Conservation (phyloP, 192 early-diverging fungal genomes). For the Rhizophagus clarus region DNA sequence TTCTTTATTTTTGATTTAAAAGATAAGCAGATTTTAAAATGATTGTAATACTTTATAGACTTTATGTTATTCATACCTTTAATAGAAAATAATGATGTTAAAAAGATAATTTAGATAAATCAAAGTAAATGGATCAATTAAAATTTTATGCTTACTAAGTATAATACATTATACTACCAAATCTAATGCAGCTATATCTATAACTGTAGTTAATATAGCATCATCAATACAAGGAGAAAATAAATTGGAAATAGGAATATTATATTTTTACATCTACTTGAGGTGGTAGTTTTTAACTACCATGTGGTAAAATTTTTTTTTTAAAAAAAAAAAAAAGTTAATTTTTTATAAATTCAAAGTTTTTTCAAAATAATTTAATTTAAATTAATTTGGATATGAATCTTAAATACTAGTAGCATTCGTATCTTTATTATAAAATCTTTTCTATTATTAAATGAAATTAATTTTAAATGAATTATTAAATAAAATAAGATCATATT, state of each 20-base stretch:
- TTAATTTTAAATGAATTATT: too few relatives aligned
- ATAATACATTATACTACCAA: slow-evolving; percentile 26
- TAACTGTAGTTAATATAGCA: slow-evolving; percentile 30
- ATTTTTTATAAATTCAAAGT: neutral
- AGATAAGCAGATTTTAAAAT: neutral
- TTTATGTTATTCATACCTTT: slow-evolving; percentile 31
- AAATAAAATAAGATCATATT: too few relatives aligned
- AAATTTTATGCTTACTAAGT: slow-evolving; percentile 6
- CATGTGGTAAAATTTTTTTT: neutral
- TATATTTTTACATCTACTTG: too few relatives aligned
- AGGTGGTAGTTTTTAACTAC: neutral
- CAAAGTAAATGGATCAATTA: neutral
- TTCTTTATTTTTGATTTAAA: neutral
- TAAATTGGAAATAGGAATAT: too few relatives aligned
- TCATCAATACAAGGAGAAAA: slow-evolving; percentile 24
- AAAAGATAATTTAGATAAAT: too few relatives aligned
- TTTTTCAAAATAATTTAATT: neutral
- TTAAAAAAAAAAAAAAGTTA: neutral
- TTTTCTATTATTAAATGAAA: neutral
- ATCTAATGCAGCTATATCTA: slow-evolving; percentile 23
- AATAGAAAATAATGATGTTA: too few relatives aligned
- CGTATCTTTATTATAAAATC: slow-evolving; percentile 30
- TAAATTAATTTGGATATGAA: slow-evolving; percentile 19
- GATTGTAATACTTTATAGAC: slow-evolving; percentile 7
- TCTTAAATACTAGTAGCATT: slow-evolving; percentile 30